Evolutionary conservation across 306 rosid species (phyloP).

Genomic region (Vicia sativa): DNA sequence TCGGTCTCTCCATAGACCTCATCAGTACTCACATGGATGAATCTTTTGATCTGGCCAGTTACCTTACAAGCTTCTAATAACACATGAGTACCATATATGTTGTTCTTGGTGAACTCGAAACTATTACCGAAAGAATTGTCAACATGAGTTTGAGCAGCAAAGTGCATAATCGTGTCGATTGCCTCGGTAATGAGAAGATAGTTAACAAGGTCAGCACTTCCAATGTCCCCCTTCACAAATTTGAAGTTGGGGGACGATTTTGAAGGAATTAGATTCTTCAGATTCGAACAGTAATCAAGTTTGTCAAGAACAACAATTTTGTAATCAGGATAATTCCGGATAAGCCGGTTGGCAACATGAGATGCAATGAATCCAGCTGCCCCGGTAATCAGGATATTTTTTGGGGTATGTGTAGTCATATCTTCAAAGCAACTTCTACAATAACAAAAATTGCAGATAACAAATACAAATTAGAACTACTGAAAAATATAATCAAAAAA

Average conservation of each 20-base stretch:
- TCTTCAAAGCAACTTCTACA: conserved; percentile 47
- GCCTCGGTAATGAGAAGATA: conserved; percentile 81
- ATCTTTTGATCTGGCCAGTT: conserved; percentile 87
- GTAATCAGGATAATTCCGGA: conserved; percentile 73
- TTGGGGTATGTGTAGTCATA: conserved; percentile 78
- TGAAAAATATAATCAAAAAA: not conserved
- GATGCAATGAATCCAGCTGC: conserved; percentile 96
- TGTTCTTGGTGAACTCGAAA: conserved; percentile 95
- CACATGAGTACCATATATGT: conserved; percentile 90
- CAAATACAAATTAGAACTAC: conserved; percentile 8
- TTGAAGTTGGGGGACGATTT: conserved; percentile 77
- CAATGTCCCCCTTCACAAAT: conserved; percentile 94
- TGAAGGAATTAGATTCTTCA: conserved; percentile 82
- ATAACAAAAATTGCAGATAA: conserved; percentile 11
- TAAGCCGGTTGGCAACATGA: conserved; percentile 88
- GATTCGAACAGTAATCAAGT: conserved; percentile 89
- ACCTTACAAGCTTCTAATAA: conserved; percentile 91
- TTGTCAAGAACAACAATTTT: conserved; percentile 92
- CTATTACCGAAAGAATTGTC: conserved; percentile 93
- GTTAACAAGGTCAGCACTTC: conserved; percentile 92
- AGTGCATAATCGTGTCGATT: conserved; percentile 90
- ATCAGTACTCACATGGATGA: conserved; percentile 94
- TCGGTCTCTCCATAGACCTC: conserved; percentile 96
- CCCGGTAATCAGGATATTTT: conserved; percentile 90
- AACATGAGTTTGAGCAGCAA: conserved; percentile 96